phyloP scores from a whole-genome alignment of 2,329 filamentous ascomycete genomes.

The Passalora sequoiae region DNA sequence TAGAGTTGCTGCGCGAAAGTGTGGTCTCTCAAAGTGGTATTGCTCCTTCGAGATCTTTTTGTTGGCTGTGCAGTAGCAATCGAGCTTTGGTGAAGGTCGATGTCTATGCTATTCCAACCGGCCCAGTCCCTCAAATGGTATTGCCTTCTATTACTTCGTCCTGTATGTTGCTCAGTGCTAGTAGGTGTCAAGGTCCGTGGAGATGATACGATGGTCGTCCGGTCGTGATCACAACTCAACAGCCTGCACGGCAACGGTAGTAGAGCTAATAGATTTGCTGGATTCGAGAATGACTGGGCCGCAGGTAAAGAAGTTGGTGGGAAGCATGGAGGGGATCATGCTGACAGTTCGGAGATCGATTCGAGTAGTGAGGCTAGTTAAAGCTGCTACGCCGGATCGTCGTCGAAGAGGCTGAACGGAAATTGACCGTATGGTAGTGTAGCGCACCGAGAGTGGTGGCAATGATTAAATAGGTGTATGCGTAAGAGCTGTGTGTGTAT shows the following conservation, averaged over 20 bases:
- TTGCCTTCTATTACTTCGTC: constrained; percentile 20
- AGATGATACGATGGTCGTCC: constrained; percentile 9
- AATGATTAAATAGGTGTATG: background rate
- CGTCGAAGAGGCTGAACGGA: constrained; percentile 22
- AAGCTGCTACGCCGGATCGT: constrained; percentile 22
- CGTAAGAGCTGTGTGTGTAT: too few species aligned
- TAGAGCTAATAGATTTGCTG: constrained; percentile 26
- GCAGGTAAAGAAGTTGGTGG: constrained; percentile 21
- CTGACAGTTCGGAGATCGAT: constrained; percentile 15
- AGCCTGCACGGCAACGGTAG: constrained; percentile 12
- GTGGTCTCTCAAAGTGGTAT: too few species aligned
- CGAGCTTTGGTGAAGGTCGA: too few species aligned
- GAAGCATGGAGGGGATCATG: constrained; percentile 24
- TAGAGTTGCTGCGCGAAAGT: too few species aligned
- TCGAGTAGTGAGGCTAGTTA: constrained; percentile 21
- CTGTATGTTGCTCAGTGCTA: constrained; percentile 1
- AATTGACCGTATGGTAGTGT: constrained; percentile 13
- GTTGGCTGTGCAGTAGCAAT: too few species aligned
- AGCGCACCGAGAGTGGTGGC: constrained; percentile 4
- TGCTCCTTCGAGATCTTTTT: background rate
- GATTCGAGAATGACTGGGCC: constrained; percentile 27
- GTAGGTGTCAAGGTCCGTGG: background rate
- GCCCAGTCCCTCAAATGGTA: constrained; percentile 20
- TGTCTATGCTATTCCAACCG: constrained; percentile 2
- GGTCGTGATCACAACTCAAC: constrained; percentile 18